These are phyloP conservation scores for Globisporangium abappressorium DNA, from an alignment of 352 stramenopile species.

Conservation along the genomic window DNA sequence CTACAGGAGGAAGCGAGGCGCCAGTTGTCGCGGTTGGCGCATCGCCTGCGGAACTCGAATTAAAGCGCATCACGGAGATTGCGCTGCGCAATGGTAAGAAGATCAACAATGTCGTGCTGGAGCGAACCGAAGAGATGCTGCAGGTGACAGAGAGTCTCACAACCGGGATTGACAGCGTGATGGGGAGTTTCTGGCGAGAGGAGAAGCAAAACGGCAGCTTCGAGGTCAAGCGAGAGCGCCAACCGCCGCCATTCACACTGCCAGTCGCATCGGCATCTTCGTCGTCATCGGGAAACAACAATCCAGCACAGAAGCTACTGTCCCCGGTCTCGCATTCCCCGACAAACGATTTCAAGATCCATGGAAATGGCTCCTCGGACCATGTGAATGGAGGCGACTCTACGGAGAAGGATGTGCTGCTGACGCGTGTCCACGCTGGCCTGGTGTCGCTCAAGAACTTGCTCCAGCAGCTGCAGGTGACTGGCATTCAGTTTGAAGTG, in stretches of 20 bases:
- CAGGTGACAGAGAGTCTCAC: constrained; percentile 50
- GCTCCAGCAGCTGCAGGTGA: constrained; percentile 75
- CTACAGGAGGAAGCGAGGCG: constrained; percentile 12
- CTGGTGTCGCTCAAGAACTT: constrained; percentile 69
- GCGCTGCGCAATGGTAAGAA: constrained; percentile 63
- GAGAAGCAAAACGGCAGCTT: neutral
- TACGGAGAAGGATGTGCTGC: constrained; percentile 35
- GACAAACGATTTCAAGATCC: constrained; percentile 29
- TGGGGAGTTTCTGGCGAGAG: constrained; percentile 28
- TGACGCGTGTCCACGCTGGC: constrained; percentile 55
- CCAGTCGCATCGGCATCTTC: constrained; percentile 28
- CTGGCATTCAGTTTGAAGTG: constrained; percentile 79
- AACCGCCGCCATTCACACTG: constrained; percentile 41
- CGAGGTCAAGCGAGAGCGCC: constrained; percentile 3
- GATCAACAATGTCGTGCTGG: constrained; percentile 72
- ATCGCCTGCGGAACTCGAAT: constrained; percentile 33
- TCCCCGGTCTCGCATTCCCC: constrained; percentile 29
- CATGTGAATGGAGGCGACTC: constrained; percentile 19
- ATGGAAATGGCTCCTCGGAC: constrained; percentile 16
- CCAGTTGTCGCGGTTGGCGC: neutral
- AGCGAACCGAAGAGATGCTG: constrained; percentile 77
- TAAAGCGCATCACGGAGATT: constrained; percentile 70
- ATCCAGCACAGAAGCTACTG: constrained; percentile 18
- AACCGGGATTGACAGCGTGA: constrained; percentile 43
- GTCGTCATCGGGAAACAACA: neutral